These are phyloP conservation scores for Fusarium gaditjirri DNA, from an alignment of 2,329 filamentous ascomycete species.

Conservation along the genomic window DNA sequence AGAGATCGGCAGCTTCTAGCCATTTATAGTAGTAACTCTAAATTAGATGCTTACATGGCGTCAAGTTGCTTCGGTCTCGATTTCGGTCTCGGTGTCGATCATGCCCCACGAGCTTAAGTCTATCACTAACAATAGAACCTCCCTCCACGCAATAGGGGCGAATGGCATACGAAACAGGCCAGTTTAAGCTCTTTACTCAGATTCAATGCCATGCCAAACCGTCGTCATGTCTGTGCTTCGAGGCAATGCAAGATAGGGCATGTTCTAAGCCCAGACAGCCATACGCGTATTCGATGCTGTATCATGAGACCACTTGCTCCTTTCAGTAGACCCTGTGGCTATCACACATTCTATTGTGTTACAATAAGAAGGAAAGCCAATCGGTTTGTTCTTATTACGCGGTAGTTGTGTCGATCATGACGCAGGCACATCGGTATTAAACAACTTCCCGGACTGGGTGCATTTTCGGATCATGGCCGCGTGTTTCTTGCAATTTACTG, in stretches of 20 bases:
- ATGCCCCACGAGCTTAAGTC: not conserved
- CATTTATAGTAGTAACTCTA: not conserved
- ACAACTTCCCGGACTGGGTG: not conserved
- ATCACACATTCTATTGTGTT: not conserved
- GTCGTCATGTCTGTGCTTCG: rapidly evolving
- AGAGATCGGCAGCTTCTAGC: not conserved
- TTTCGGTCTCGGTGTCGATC: not conserved
- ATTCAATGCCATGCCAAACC: rapidly evolving
- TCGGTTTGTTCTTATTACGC: not conserved
- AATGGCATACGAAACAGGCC: rapidly evolving
- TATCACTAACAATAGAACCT: too few species aligned
- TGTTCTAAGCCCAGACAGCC: rapidly evolving
- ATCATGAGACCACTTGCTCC: not conserved
- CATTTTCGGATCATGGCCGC: not conserved
- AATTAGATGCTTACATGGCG: not conserved
- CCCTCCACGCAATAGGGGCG: not conserved
- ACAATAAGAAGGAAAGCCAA: not conserved
- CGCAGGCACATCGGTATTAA: rapidly evolving
- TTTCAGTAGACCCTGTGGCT: not conserved
- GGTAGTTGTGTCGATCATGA: not conserved
- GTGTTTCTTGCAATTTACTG: not conserved
- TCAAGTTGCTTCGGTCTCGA: not conserved
- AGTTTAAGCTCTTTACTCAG: not conserved
- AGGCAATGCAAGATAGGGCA: not conserved
- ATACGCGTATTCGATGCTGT: not conserved